Base-by-base conservation (phyloP, 163 green algal genomes). In the Chlamydomonas reinhardtii region DNA sequence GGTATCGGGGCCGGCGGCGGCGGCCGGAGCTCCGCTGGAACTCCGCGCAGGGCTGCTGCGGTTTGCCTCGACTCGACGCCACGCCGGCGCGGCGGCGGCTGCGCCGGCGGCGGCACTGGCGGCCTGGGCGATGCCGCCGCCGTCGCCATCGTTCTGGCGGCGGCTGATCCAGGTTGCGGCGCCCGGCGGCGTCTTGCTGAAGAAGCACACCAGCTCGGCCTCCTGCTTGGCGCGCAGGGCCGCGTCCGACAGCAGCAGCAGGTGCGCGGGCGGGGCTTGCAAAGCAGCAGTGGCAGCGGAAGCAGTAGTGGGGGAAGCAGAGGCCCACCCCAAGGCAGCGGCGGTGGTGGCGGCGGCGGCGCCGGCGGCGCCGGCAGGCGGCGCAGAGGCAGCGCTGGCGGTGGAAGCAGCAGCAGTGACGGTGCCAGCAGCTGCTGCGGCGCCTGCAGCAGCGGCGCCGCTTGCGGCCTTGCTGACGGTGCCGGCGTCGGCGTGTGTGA, bases 161-260 rank as follows among this genome's bases (percentile, higher is more conserved):
- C 12, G n/a, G 56, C 32, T 31, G 27, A 14, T 1, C 48, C 48
- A 56, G 1, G 48, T 17, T 9, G 48, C 48, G 48, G 48, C 48
- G 48, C 12, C 48, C 12, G 48, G 48, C 48, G 52, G 75, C 29
- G 34, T 43, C 74, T 79, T 84, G n/a, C 43, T 31, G 83, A 73
- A 74, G 74, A 89, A 89, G 74, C 83, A 89, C 2, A 69, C 25
- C 4, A 88, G 39, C 83, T 88, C 73, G 22, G 34, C 35, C 29
- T 76, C 61, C 43, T 83, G 73, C 43, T 85, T 61, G 39, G 32
- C 39, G 4, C 69, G 78, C 78, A 73, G 68, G 8, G 78, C 66
- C 31, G 76, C 19, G 4, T 73, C 66, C 14, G 48, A 17, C 43
- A 70, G 43, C 20, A n/a, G 34, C 48, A 22, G 48, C 48, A 56